Evolutionary conservation across 148 eudicot genomes (phyloP).

Genomic region (Camellia lanceoleosa): DNA sequence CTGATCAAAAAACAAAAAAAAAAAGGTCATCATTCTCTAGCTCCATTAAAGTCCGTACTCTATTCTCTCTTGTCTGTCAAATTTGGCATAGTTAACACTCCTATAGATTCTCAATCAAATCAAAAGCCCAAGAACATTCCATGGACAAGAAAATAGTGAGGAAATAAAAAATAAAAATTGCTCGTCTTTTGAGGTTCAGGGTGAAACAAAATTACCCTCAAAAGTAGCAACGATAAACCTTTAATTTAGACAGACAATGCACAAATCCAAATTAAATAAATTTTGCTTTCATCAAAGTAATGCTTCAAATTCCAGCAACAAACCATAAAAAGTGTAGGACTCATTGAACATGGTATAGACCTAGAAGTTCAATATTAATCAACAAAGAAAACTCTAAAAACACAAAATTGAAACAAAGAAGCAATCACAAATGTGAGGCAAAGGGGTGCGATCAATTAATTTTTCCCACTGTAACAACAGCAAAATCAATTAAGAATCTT

Average conservation of each 20-base stretch:
- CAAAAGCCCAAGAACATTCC: background rate
- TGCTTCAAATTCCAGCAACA: background rate
- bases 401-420: no score
- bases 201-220: background rate
- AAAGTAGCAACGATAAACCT: background rate
- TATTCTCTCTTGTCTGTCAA: background rate
- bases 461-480: no score
- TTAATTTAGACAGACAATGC: background rate
- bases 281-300: background rate
- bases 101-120: background rate
- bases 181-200: background rate
- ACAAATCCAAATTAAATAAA: background rate
- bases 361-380: no score
- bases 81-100: background rate
- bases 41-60: background rate
- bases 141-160: background rate
- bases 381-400: no score
- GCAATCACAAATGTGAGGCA: no score
- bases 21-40: no score
- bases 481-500: no score
- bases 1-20: no score
- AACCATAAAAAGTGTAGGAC: no score
- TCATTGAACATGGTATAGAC: no score
- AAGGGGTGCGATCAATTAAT: no score
- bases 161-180: background rate